These are phyloP conservation scores for Ophidiomyces ophidiicola DNA, from an alignment of 2,329 filamentous ascomycete species.

Conservation along the genomic window DNA sequence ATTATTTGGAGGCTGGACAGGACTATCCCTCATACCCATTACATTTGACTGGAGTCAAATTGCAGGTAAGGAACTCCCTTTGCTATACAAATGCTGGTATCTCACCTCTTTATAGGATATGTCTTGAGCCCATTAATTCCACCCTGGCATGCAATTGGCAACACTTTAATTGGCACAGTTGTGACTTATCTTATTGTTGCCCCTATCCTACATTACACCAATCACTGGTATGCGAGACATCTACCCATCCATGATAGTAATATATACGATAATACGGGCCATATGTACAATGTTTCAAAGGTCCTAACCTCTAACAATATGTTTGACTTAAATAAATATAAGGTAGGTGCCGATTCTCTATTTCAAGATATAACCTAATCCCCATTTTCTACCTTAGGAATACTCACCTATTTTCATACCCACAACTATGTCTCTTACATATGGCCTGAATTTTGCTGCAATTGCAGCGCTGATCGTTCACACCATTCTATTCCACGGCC, in stretches of 20 bases:
- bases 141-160: constrained; percentile 63
- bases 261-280: constrained; percentile 60
- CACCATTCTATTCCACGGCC: constrained; percentile 53
- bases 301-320: constrained; percentile 52
- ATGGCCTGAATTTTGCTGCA: constrained; percentile 60
- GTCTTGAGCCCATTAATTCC: constrained; percentile 56
- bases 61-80: constrained; percentile 26
- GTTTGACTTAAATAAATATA: constrained; percentile 52
- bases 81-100: neutral
- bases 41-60: constrained; percentile 64
- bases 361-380: constrained; percentile 15
- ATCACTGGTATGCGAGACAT: constrained; percentile 52
- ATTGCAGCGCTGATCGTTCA: constrained; percentile 59
- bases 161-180: constrained; percentile 56
- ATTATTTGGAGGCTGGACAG: constrained; percentile 57
- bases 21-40: constrained; percentile 55
- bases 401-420: constrained; percentile 46
- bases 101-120: constrained; percentile 41
- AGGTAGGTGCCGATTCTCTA: constrained; percentile 48
- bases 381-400: neutral
- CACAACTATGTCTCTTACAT: constrained; percentile 58
- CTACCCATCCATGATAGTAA: constrained; percentile 57
- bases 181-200: constrained; percentile 52
- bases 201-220: constrained; percentile 51
- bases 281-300: constrained; percentile 50